Percentiles rank a stretch among this genome's conserved stretches.
These are phyloP conservation scores for Cymodocea nodosa DNA, from an alignment of 116 monocot genomes.

Conservation along the genomic window DNA sequence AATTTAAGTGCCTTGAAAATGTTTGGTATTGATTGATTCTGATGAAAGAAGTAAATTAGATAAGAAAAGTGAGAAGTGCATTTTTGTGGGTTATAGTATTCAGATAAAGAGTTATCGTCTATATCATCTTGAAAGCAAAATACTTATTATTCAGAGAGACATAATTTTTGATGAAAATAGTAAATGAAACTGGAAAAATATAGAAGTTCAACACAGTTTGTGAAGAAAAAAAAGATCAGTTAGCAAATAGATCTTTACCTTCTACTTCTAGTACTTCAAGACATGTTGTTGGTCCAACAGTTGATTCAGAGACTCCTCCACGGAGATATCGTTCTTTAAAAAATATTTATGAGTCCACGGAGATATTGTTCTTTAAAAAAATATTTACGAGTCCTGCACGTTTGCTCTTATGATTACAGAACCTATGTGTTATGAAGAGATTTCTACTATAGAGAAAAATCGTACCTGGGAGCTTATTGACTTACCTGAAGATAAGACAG, in stretches of 20 bases:
- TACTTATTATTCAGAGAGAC: slow-evolving; percentile 5
- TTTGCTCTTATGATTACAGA: slow-evolving; percentile 3
- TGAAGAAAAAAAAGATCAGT: no score
- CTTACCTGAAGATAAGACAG: neutral
- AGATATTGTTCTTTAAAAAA: no score
- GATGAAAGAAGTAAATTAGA: no score
- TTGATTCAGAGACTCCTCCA: neutral
- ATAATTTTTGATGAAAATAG: slow-evolving; percentile 16
- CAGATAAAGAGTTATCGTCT: slow-evolving; percentile 5
- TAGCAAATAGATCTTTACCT: neutral
- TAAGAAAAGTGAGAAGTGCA: no score
- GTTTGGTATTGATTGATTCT: slow-evolving; percentile 7
- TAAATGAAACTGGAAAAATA: neutral
- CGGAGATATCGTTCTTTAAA: no score
- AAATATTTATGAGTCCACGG: no score
- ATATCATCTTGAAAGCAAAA: slow-evolving; percentile 7
- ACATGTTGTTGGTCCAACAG: no score
- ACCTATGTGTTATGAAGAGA: neutral
- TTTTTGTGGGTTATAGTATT: neutral
- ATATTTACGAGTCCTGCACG: slow-evolving; percentile 6
- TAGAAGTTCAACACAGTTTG: no score
- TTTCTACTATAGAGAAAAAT: slow-evolving; percentile 3
- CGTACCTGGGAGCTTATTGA: neutral
- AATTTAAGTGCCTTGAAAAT: slow-evolving; percentile 2
- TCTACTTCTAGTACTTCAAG: neutral